Evolutionary conservation across 306 rosid genomes (phyloP).

Genomic region (Castanea mollissima): DNA sequence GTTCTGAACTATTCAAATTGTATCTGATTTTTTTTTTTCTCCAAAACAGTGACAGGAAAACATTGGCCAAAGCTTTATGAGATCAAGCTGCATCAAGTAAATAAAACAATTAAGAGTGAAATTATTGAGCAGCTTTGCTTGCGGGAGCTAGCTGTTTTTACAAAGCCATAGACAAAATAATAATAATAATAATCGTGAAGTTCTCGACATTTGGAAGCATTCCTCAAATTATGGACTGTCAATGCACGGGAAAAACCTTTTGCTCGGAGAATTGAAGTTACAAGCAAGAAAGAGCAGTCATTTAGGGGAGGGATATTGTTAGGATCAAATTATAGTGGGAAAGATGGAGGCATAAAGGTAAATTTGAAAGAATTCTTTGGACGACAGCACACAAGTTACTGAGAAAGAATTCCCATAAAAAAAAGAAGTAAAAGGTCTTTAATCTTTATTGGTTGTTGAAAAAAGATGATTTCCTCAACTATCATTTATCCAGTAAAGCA

Average conservation of each 20-base stretch:
- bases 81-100: slow-evolving; percentile 49
- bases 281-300: background rate
- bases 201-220: background rate
- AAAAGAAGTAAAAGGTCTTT: too few species aligned
- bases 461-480: too few species aligned
- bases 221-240: background rate
- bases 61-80: slow-evolving; percentile 86
- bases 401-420: background rate
- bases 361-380: background rate
- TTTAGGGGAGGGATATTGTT: background rate
- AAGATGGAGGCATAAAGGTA: background rate
- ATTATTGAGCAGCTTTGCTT: slow-evolving; percentile 57
- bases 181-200: too few species aligned
- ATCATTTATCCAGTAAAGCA: too few species aligned
- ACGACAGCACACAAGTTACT: background rate
- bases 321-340: background rate
- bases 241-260: background rate
- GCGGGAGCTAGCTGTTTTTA: slow-evolving; percentile 35
- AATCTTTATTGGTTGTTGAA: too few species aligned
- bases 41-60: slow-evolving; percentile 83
- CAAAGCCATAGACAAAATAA: slow-evolving; percentile 19
- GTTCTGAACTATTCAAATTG: background rate
- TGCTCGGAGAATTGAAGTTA: too few species aligned
- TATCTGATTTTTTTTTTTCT: background rate
- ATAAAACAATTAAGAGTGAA: slow-evolving; percentile 32